Percentiles rank a stretch among this genome's conserved stretches.
Evolutionary conservation across 23 red algal species (phyloP).

Genomic region (Gracilaria caudata): DNA sequence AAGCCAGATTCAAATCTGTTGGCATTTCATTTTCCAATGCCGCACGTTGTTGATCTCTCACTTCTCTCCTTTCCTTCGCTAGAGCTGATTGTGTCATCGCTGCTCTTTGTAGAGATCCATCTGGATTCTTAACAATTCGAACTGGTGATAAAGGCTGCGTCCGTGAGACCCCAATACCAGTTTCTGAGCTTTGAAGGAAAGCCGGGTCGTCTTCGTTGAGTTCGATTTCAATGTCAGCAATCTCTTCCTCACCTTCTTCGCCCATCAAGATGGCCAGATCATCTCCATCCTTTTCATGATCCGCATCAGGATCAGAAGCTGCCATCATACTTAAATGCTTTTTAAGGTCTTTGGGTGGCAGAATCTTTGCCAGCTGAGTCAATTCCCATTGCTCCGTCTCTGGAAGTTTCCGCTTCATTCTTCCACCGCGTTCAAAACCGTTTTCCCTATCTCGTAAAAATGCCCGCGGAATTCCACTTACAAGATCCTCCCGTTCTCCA

Average conservation of each 20-base stretch:
- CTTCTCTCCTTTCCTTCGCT: conserved; percentile 86
- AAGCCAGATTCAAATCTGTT: conserved; percentile 80
- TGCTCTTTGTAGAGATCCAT: conserved; percentile 88
- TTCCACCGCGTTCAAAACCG: conserved; percentile 28
- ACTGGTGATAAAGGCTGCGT: conserved; percentile 91
- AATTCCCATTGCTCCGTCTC: conserved; percentile 93
- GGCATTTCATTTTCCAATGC: conserved; percentile 74
- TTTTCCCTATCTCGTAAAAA: conserved; percentile 37
- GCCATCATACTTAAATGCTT: conserved; percentile 48
- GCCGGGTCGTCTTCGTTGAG: conserved; percentile 90
- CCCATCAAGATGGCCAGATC: conserved; percentile 60
- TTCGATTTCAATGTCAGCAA: conserved; percentile 87
- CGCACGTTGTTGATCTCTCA: conserved; percentile 78
- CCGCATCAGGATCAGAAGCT: conserved; percentile 20
- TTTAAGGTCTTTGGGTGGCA: conserved; percentile 62
- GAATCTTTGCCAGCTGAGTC: conserved; percentile 83
- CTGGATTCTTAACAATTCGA: conserved; percentile 94
- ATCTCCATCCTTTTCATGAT: conserved; percentile 50
- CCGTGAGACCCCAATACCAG: conserved; percentile 33
- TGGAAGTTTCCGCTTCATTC: conserved; percentile 67
- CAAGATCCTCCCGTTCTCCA: conserved; percentile 29
- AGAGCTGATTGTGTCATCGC: conserved; percentile 89
- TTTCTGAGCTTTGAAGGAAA: conserved; percentile 67
- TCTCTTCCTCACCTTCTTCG: conserved; percentile 70
- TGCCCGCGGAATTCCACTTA: conserved; percentile 40